These are phyloP conservation scores for Yarrowia osloensis DNA, from an alignment of 805 yeast species.

Conservation along the genomic window DNA sequence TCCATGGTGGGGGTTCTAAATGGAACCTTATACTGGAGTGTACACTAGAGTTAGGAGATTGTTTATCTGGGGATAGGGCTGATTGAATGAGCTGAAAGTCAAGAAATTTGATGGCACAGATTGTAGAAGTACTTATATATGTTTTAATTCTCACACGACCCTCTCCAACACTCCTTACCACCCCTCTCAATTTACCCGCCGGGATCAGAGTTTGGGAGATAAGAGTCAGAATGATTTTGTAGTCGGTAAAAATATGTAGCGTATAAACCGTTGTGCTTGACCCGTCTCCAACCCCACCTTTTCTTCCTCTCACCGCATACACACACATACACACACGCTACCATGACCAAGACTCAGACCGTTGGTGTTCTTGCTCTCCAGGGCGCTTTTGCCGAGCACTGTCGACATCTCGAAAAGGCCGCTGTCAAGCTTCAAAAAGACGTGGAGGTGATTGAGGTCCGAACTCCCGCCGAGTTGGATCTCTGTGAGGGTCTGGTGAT, in stretches of 20 bases:
- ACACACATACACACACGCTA: background rate
- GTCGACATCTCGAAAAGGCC: constrained; percentile 51
- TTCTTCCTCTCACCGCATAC: background rate
- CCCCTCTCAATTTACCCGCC: background rate
- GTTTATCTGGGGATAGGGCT: background rate
- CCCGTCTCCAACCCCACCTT: background rate
- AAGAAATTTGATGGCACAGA: too few species aligned
- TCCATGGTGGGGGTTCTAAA: background rate
- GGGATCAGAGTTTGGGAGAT: constrained; percentile 26
- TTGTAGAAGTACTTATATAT: too few species aligned
- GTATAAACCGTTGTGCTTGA: background rate
- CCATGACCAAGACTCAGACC: constrained; percentile 33
- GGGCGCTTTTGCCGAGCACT: constrained; percentile 76
- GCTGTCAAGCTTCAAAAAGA: constrained; percentile 36
- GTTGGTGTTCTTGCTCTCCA: constrained; percentile 78
- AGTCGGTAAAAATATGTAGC: background rate
- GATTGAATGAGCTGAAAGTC: too few species aligned
- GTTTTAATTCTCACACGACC: too few species aligned
- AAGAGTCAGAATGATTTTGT: constrained; percentile 16
- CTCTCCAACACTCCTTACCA: too few species aligned
- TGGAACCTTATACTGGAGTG: constrained; percentile 11
- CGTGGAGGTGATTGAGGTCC: constrained; percentile 51
- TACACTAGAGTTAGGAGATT: too few species aligned
- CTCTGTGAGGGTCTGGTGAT: constrained; percentile 61
- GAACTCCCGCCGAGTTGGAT: constrained; percentile 53